A percentile compares a stretch with the other conserved stretches of the same genome.
phyloP scores from a whole-genome alignment of 2,329 filamentous ascomycete genomes.

The Camillea tinctor region DNA sequence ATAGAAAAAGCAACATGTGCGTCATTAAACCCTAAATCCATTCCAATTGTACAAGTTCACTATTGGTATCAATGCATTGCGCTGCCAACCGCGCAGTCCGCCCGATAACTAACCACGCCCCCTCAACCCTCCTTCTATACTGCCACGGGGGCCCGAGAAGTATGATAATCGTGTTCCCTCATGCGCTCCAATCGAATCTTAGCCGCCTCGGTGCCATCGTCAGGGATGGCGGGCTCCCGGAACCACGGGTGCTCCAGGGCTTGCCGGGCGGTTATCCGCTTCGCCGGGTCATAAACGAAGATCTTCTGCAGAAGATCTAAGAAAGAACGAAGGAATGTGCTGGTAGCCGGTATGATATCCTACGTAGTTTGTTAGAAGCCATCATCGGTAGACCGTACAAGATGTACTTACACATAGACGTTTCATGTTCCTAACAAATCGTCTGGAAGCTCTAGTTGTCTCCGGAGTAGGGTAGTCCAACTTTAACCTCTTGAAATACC shows the following conservation, averaged over 20 bases:
- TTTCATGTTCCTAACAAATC: conserved; percentile 74
- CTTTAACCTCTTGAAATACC: conserved; percentile 65
- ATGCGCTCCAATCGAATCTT: conserved; percentile 59
- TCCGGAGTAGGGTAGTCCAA: conserved; percentile 65
- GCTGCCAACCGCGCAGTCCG: conserved; percentile 7
- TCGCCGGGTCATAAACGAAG: conserved; percentile 65
- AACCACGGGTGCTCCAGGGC: conserved; percentile 69
- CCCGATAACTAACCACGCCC: too few relatives aligned
- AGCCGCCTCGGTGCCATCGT: conserved; percentile 67
- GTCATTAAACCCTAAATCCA: conserved; percentile 22
- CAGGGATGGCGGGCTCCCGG: conserved; percentile 59
- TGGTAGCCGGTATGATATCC: conserved; percentile 64
- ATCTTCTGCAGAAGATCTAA: conserved; percentile 64
- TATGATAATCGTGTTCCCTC: conserved; percentile 41
- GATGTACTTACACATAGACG: conserved; percentile 53
- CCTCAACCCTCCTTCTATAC: conserved; percentile 23
- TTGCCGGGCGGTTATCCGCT: conserved; percentile 65
- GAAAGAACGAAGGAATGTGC: conserved; percentile 60
- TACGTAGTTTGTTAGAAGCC: conserved; percentile 34
- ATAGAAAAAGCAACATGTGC: conserved; percentile 22
- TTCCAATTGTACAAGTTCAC: conserved; percentile 25
- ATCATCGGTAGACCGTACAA: background rate
- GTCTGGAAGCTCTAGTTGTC: conserved; percentile 61
- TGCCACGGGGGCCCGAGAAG: conserved; percentile 19
- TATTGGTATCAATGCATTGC: conserved; percentile 19